Evolutionary conservation across 257 asterid genomes (phyloP).

Genomic region (Solanum peruvianum): DNA sequence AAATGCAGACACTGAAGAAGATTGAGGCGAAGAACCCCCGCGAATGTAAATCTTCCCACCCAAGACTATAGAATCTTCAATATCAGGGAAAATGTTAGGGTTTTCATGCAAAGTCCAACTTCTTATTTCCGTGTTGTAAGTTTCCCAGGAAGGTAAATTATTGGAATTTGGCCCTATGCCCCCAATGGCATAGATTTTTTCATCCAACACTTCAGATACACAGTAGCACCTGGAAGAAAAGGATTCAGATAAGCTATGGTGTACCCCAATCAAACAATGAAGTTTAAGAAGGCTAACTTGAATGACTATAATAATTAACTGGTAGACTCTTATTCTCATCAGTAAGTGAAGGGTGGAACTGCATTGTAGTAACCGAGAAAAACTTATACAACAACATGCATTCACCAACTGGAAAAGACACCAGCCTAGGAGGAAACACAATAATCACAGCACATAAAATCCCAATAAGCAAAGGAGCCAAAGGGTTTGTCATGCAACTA

Average conservation of each 20-base stretch:
- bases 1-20: constrained; percentile 28
- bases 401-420: neutral
- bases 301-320: neutral
- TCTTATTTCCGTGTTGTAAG: constrained; percentile 32
- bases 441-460: neutral
- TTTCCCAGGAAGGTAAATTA: constrained; percentile 51
- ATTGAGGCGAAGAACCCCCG: constrained; percentile 17
- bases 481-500: neutral
- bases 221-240: constrained; percentile 48
- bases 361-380: neutral
- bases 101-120: constrained; percentile 41
- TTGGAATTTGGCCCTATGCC: constrained; percentile 51
- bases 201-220: constrained; percentile 46
- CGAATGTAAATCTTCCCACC: constrained; percentile 59
- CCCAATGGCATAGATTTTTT: constrained; percentile 61
- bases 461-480: neutral
- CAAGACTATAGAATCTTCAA: constrained; percentile 48
- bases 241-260: neutral
- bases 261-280: neutral
- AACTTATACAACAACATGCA: neutral
- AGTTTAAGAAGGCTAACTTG: neutral
- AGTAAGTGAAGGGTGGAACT: neutral
- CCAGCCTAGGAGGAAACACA: neutral
- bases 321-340: neutral
- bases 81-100: constrained; percentile 32